These are phyloP conservation scores for Pythium periplocum DNA, from an alignment of 352 stramenopile species.

Conservation along the genomic window DNA sequence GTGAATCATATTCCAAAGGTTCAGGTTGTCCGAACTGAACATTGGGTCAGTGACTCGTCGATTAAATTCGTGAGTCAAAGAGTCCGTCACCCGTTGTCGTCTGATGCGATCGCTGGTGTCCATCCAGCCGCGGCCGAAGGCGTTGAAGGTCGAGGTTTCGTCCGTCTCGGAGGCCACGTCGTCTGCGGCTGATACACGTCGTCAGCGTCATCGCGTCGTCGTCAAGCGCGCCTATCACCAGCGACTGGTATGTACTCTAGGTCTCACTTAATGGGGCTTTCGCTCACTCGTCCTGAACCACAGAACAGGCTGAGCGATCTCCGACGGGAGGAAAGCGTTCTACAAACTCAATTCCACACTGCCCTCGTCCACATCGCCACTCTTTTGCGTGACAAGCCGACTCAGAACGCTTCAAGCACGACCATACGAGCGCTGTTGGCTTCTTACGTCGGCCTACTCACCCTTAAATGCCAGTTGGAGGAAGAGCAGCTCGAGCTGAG, in stretches of 20 bases:
- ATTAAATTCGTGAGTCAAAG: no score
- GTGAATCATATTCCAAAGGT: no score
- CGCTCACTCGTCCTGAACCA: background rate
- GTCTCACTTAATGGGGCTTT: background rate
- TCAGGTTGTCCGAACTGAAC: no score
- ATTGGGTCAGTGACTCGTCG: no score
- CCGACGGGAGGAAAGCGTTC: constrained; percentile 18
- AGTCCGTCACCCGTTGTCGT: background rate
- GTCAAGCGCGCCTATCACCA: constrained; percentile 33
- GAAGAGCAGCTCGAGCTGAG: no score
- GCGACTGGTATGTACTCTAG: constrained; percentile 16
- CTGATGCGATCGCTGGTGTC: constrained; percentile 15
- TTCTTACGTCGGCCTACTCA: no score
- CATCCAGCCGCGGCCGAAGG: constrained; percentile 17
- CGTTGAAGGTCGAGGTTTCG: background rate
- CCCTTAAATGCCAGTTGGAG: no score
- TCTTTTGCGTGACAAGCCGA: background rate
- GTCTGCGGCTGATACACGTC: constrained; percentile 4
- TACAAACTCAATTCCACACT: constrained; percentile 25
- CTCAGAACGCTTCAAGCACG: background rate
- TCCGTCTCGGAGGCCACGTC: background rate
- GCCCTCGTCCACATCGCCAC: background rate
- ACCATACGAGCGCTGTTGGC: no score
- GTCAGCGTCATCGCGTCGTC: constrained; percentile 19
- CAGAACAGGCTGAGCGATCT: constrained; percentile 31